Percentiles rank a stretch among this genome's conserved stretches.
Evolutionary conservation across 2,329 filamentous ascomycete species (phyloP).

Genomic region (Nemania bipapillata): DNA sequence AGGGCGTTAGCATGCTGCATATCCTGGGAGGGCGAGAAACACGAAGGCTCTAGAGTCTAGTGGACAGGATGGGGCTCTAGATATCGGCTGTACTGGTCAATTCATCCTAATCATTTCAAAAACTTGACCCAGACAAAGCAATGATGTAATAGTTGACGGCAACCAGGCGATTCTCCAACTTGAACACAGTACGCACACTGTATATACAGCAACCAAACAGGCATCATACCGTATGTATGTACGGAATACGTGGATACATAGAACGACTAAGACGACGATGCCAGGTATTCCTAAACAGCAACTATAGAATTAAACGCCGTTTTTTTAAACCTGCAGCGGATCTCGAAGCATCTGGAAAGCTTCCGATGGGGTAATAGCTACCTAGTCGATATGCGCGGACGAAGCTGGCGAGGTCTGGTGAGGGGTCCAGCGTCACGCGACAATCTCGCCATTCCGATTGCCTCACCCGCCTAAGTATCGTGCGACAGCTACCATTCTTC

Average conservation of each 20-base stretch:
- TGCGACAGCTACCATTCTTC: too few relatives aligned
- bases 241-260: neutral
- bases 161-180: conserved; percentile 21
- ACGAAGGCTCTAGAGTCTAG: neutral
- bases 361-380: conserved; percentile 15
- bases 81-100: conserved; percentile 9
- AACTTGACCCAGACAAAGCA: conserved; percentile 3
- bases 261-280: neutral
- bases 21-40: neutral
- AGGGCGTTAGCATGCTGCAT: neutral
- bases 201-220: neutral
- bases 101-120: conserved; percentile 25
- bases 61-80: too few relatives aligned
- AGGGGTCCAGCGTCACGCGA: conserved; percentile 37
- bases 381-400: neutral
- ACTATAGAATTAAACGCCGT: conserved; percentile 4
- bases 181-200: conserved; percentile 10
- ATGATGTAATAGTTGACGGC: conserved; percentile 37
- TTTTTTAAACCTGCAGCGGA: neutral
- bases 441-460: conserved; percentile 37
- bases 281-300: conserved; percentile 10
- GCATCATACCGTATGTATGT: neutral
- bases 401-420: conserved; percentile 22
- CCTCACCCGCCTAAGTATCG: conserved; percentile 28
- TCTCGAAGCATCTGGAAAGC: conserved; percentile 34